Percentiles rank a stretch among this genome's conserved stretches.
Conservation (phyloP, 139 green algal genomes). For the Auxenochlorella pyrenoidosa region DNA sequence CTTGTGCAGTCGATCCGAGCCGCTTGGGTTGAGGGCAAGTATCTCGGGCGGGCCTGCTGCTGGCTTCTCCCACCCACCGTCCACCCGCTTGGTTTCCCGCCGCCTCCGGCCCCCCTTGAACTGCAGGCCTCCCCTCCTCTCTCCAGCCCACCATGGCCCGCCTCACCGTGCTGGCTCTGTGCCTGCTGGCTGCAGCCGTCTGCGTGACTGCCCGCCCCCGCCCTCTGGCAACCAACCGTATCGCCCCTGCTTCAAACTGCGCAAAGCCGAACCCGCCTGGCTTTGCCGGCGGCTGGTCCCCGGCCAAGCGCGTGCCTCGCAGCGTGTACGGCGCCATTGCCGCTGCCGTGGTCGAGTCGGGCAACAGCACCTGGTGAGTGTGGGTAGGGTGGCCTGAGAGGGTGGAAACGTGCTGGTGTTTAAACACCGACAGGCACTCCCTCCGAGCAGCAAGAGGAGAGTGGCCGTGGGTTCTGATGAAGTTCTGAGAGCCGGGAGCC, state of each 20-base stretch:
- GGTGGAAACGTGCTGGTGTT: too few species aligned
- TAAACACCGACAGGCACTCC: too few species aligned
- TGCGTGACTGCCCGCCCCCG: neutral
- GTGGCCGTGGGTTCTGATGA: too few species aligned
- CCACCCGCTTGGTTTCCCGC: too few species aligned
- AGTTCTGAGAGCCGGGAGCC: too few species aligned
- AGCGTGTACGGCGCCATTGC: neutral
- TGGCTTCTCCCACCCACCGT: too few species aligned
- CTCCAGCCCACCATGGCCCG: neutral
- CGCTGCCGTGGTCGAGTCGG: neutral
- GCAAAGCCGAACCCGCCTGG: neutral
- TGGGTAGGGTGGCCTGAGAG: neutral
- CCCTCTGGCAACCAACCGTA: neutral
- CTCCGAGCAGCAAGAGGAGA: too few species aligned
- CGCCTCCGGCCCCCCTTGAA: too few species aligned
- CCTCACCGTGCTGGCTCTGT: neutral
- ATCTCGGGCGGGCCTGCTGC: too few species aligned
- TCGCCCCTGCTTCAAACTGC: neutral
- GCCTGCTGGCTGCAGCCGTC: neutral
- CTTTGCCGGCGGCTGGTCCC: neutral
- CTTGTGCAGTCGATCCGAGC: too few species aligned
- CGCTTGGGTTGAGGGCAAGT: too few species aligned
- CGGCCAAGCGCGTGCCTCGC: neutral
- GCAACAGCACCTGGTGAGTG: too few species aligned
- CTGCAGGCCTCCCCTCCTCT: neutral